phyloP scores from a whole-genome alignment of 2,329 filamentous ascomycete species.

The Paecilomyces dactylethromorphus region DNA sequence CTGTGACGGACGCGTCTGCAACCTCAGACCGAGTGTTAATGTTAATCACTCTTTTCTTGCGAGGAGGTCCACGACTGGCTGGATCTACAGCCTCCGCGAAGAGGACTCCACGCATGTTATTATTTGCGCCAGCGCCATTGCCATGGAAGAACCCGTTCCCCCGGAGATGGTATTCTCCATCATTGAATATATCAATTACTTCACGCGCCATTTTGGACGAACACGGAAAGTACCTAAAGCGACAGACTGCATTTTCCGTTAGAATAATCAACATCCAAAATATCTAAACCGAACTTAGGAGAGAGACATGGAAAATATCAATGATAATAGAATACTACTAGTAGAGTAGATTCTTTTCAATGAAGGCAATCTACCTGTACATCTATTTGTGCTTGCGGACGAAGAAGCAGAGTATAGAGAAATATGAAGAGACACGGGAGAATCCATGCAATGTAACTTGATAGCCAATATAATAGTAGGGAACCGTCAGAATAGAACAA shows the following conservation, averaged over 20 bases:
- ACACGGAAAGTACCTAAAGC: background rate
- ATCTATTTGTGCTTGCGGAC: background rate
- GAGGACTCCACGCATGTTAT: background rate
- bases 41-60: background rate
- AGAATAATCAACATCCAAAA: background rate
- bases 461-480: too few relatives aligned
- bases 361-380: background rate
- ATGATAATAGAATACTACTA: background rate
- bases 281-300: background rate
- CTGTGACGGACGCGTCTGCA: background rate
- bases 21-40: background rate
- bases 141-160: background rate
- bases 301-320: background rate
- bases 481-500: too few relatives aligned
- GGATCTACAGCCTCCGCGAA: background rate
- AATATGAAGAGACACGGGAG: background rate
- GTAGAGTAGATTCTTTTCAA: background rate
- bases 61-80: background rate
- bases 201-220: background rate
- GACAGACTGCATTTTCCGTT: background rate
- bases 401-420: background rate
- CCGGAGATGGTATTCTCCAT: background rate
- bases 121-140: background rate
- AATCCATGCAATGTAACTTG: background rate
- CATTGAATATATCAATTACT: background rate